These are phyloP conservation scores for Stagonosporopsis tanaceti DNA, from an alignment of 2,329 filamentous ascomycete genomes.

Conservation along the genomic window DNA sequence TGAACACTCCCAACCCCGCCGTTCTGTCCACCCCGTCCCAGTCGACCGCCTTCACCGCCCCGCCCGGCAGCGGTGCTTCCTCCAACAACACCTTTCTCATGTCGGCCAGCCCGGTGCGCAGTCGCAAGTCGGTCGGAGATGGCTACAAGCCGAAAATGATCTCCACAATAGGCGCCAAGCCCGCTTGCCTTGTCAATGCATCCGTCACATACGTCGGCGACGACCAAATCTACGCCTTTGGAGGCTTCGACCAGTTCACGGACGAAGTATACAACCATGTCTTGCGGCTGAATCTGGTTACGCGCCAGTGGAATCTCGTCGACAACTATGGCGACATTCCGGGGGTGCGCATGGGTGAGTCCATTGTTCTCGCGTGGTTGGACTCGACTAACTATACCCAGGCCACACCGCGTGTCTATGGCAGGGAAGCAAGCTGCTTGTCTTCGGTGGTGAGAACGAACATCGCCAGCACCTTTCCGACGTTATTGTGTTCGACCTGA, in stretches of 20 bases:
- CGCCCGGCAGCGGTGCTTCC: constrained; percentile 60
- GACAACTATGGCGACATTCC: constrained; percentile 99
- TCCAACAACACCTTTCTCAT: constrained; percentile 89
- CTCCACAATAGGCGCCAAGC: constrained; percentile 67
- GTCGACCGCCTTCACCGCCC: constrained; percentile 55
- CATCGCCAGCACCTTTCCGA: constrained; percentile 95
- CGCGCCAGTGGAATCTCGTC: constrained; percentile 91
- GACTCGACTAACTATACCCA: constrained; percentile 49
- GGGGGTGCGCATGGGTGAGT: constrained; percentile 90
- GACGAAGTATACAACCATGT: constrained; percentile 99
- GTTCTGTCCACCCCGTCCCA: constrained; percentile 46
- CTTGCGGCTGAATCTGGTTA: constrained; percentile 83
- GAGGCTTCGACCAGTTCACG: constrained; percentile 97
- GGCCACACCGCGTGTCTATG: constrained; percentile 95
- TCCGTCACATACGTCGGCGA: constrained; percentile 99
- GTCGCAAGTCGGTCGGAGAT: constrained; percentile 64
- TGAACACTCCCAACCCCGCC: constrained; percentile 35
- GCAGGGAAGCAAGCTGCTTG: constrained; percentile 91
- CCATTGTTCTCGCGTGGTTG: neutral
- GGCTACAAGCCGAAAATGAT: constrained; percentile 85
- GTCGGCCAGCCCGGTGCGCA: constrained; percentile 73
- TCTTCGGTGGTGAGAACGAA: constrained; percentile 98
- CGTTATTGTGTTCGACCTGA: constrained; percentile 93
- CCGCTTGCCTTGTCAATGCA: constrained; percentile 95
- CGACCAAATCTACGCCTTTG: constrained; percentile 97